A percentile compares a stretch with the other conserved stretches of the same genome.
phyloP scores from a whole-genome alignment of 2,329 filamentous ascomycete species.

The Diaporthe batatas region DNA sequence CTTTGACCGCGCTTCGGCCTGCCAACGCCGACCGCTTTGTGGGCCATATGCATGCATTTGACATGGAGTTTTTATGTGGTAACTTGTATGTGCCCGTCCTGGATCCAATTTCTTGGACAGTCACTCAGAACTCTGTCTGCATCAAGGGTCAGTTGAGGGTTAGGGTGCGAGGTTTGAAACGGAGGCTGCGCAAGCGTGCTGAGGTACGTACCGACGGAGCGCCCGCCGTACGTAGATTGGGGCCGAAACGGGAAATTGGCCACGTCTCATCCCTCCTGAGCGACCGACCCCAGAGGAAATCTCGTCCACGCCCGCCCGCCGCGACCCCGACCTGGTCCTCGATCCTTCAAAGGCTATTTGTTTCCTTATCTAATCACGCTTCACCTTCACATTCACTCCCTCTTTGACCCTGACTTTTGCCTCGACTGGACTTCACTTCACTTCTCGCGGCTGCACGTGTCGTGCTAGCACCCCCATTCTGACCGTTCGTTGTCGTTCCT shows the following conservation, averaged over 20 bases:
- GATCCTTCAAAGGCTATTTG: constrained; percentile 27
- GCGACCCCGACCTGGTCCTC: constrained; percentile 20
- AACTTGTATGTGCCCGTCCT: neutral
- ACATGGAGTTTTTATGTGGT: neutral
- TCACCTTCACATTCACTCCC: constrained; percentile 1
- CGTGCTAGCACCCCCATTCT: neutral
- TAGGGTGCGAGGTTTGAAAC: constrained; percentile 16
- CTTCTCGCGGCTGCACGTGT: constrained; percentile 14
- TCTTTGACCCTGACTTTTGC: neutral
- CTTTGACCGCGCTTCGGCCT: constrained; percentile 22
- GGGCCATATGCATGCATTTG: neutral
- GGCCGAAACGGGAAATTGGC: constrained; percentile 40
- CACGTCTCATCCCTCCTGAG: constrained; percentile 39
- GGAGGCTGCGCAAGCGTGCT: constrained; percentile 1
- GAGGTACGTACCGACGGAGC: constrained; percentile 4
- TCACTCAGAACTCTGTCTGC: neutral
- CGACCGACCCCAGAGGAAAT: constrained; percentile 3
- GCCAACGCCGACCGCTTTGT: neutral
- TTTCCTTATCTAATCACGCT: constrained; percentile 32
- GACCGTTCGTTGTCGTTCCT: neutral
- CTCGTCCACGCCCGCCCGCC: constrained; percentile 2
- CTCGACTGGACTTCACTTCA: constrained; percentile 2
- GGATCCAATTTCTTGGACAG: neutral
- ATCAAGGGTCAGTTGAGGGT: neutral
- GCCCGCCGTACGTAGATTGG: constrained; percentile 26